These are phyloP conservation scores for Flaveria sonorensis DNA, from an alignment of 129 eudicot species.

Conservation along the genomic window DNA sequence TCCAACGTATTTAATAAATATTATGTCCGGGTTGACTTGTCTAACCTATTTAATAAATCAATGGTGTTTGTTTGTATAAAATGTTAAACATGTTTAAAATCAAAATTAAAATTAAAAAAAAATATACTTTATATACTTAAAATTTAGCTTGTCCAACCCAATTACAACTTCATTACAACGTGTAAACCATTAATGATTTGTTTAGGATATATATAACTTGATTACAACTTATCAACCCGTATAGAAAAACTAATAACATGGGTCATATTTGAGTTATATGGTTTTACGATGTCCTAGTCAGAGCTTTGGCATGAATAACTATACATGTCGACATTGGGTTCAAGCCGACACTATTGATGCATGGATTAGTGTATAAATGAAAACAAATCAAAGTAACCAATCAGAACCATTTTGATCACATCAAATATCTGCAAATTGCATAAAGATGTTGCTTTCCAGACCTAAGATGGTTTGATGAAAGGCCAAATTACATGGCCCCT, in stretches of 20 bases:
- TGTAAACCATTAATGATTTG: no score
- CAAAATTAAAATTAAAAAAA: background rate
- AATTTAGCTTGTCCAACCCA: background rate
- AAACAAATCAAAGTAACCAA: conserved; percentile 5
- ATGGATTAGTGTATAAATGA: background rate
- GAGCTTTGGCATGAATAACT: background rate
- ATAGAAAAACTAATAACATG: background rate
- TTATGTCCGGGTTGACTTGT: background rate
- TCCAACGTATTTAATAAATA: background rate
- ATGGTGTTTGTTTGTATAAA: background rate
- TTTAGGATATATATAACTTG: no score
- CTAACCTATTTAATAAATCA: background rate
- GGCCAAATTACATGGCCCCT: conserved; percentile 25
- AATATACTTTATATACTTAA: background rate
- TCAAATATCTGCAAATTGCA: conserved; percentile 23
- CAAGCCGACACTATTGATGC: no score
- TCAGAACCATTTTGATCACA: conserved; percentile 15
- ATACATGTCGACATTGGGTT: no score
- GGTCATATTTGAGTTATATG: background rate
- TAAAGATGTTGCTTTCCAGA: conserved; percentile 16
- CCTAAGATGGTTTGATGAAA: conserved; percentile 21
- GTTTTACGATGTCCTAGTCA: background rate
- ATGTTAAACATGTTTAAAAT: background rate
- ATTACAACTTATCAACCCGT: no score
- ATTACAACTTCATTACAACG: background rate